Evolutionary conservation across 495 filamentous ascomycete genomes (phyloP), one percentile per base, ranked within the genome.

Genomic region (Penicillium waksmanii): DNA sequence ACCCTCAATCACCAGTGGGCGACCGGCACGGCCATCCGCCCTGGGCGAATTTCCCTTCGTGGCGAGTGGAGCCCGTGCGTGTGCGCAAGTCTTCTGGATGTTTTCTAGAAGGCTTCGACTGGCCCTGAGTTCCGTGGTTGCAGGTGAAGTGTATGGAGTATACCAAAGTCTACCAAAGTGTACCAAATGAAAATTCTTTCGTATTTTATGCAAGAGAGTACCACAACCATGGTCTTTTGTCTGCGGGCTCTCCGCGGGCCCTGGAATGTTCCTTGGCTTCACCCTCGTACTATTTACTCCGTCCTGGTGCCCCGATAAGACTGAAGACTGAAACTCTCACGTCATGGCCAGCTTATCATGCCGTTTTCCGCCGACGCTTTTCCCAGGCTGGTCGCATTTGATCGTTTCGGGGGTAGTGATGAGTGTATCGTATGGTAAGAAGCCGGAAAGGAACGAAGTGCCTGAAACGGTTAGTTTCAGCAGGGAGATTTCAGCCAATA

Each of bases 41-140:
- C 42, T 44, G 42, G 42, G 42, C 42, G n/a, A 48, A 48, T 48
- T 48, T 48, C 46, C 46, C 46, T 11, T 19, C 17, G 13, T 44
- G 12, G 8, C 15, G 42, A 44, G 42, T 44, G 42, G 42, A 44
- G 42, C 6, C 19, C 21, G 46, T 48, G 46, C 46, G 46, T 48
- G 46, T 10, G 21, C 46, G 15, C 46, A 48, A 48, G 46, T 23
- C 65, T 72, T 60, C 57, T 33, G 52, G 67, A 69, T 40, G 63
- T 70, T 62, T 72, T 72, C 70, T 72, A 70, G 70, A 72, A 70
- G 60, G 46, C 34, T 57, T 71, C 62, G 53, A 57, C 46, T 61
- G 64, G 63, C 27, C 15, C 2, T 44, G 18, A 33, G 57, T 55
- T 60, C 57, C 57, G 50, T 60, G 57, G 57, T 47, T 55, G 40